Evolutionary conservation across 2,329 filamentous ascomycete species (phyloP).

Genomic region (Cercospora sp.): DNA sequence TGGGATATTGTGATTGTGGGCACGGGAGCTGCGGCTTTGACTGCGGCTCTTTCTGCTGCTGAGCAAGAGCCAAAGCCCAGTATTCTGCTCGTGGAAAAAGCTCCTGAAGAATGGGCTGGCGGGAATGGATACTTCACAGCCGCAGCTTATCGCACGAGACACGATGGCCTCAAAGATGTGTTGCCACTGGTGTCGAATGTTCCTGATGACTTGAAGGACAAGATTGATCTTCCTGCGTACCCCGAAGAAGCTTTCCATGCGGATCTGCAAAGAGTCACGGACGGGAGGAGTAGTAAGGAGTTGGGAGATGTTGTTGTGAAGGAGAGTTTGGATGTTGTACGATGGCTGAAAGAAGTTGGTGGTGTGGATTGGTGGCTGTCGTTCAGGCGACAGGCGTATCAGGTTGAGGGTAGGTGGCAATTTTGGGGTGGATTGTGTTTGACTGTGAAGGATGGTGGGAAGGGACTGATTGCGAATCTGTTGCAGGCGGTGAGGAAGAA

Average conservation of each 20-base stretch:
- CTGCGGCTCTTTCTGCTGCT: constrained; percentile 58
- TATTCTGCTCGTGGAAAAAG: constrained; percentile 62
- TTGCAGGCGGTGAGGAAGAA: constrained; percentile 45
- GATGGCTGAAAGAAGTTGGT: constrained; percentile 34
- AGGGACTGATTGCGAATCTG: constrained; percentile 57
- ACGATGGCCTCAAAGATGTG: constrained; percentile 57
- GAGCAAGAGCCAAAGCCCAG: not conserved
- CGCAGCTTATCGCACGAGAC: constrained; percentile 60
- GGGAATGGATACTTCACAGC: constrained; percentile 68
- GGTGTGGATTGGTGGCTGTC: constrained; percentile 49
- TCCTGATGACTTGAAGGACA: constrained; percentile 45
- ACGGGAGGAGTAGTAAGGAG: constrained; percentile 53
- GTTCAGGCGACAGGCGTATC: constrained; percentile 66
- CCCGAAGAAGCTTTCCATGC: constrained; percentile 54
- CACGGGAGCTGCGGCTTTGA: constrained; percentile 65
- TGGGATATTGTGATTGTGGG: constrained; percentile 58
- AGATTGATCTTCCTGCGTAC: constrained; percentile 62
- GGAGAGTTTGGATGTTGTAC: constrained; percentile 34
- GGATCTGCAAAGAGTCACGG: constrained; percentile 60
- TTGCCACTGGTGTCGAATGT: constrained; percentile 64
- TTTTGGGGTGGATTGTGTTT: constrained; percentile 69
- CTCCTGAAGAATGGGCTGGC: constrained; percentile 59
- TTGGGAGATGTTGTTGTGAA: constrained; percentile 53
- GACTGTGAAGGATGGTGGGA: constrained; percentile 60
- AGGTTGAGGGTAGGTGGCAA: constrained; percentile 60